Percentiles rank a stretch among this genome's conserved stretches.
Evolutionary conservation across 768 basidiomycete genomes (phyloP).

Genomic region (Sutorius australiensis): DNA sequence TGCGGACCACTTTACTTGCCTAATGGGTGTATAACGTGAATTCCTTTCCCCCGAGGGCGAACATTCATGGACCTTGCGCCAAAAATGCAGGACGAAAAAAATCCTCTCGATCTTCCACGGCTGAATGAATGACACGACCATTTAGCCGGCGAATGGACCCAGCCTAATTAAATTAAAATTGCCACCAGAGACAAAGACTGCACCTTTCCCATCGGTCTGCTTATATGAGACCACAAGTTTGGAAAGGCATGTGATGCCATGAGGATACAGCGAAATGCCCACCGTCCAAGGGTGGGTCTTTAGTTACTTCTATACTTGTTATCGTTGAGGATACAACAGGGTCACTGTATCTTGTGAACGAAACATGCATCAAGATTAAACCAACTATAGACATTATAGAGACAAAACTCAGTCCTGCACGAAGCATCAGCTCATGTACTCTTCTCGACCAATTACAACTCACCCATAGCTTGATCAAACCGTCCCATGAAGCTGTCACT

Average conservation of each 20-base stretch:
- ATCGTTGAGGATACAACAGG: conserved; percentile 2
- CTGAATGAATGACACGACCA: neutral
- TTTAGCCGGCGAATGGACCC: neutral
- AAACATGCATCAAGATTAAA: conserved; percentile 1
- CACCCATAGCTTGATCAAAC: conserved; percentile 96
- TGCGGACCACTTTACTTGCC: neutral
- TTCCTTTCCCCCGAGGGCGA: neutral
- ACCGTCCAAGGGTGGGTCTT: neutral
- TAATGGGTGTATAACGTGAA: neutral
- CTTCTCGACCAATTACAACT: conserved; percentile 25
- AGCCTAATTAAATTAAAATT: neutral
- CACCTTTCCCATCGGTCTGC: conserved; percentile 6
- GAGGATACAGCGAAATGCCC: neutral
- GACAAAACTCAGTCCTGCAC: conserved; percentile 30
- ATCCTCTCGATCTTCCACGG: neutral
- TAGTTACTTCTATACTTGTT: neutral
- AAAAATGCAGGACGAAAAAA: neutral
- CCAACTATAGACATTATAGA: conserved; percentile 4
- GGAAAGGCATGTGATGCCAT: conserved; percentile 1
- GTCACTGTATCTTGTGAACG: neutral
- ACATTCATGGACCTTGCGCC: neutral
- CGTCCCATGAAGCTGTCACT: conserved; percentile 97
- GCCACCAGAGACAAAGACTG: neutral
- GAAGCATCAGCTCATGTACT: conserved; percentile 1
- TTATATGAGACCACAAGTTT: neutral